Evolutionary conservation across 768 basidiomycete species (phyloP), one percentile per base, ranked within the genome.

Genomic region (Lyophyllum semitale): DNA sequence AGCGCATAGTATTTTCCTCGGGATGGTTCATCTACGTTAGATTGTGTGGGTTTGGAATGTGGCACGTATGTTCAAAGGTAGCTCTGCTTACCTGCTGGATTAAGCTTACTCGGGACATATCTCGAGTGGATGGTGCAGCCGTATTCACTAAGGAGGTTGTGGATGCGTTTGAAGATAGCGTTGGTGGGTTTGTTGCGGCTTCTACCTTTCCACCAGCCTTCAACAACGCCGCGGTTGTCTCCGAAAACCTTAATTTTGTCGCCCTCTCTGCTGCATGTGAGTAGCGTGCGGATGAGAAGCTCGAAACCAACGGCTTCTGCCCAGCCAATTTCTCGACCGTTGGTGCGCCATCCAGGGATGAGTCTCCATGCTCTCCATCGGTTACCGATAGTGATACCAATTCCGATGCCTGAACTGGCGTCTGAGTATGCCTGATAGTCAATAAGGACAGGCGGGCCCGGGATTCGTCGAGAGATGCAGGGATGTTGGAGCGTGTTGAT

Each of bases 231-330:
- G 38, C 43, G 54, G 66, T 78, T 79, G 66, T 79, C 75, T 0
- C 76, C 67, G 45, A 62, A 70, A 13, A 73, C 53, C 23, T 58
- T 59, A 62, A n/a, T n/a, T n/a, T 69, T 53, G 40, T 66, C 53
- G 1, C 27, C 27, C 7, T 29, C 12, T 17, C 7, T n/a, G 4
- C 4, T n/a, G 22, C 44, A n/a, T 8, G n/a, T 8, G 32, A 8
- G 62, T 20, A 37, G 72, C 27, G 65, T 44, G 0, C 9, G 42
- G 20, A 72, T 53, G 25, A 79, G 70, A 15, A 78, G 55, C 30
- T 76, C 65, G 50, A 82, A 74, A 0, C 71, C 73, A 1, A 78
- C 54, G 0, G 73, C 74, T 51, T 83, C 75, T 0, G 78, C 78
- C 78, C 79, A 83, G 0, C 64, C 62, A 48, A 81, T 82, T 55